Percentiles rank a stretch among this genome's conserved stretches.
Conservation (phyloP, 345 rosid species). For the Heritiera littoralis region DNA sequence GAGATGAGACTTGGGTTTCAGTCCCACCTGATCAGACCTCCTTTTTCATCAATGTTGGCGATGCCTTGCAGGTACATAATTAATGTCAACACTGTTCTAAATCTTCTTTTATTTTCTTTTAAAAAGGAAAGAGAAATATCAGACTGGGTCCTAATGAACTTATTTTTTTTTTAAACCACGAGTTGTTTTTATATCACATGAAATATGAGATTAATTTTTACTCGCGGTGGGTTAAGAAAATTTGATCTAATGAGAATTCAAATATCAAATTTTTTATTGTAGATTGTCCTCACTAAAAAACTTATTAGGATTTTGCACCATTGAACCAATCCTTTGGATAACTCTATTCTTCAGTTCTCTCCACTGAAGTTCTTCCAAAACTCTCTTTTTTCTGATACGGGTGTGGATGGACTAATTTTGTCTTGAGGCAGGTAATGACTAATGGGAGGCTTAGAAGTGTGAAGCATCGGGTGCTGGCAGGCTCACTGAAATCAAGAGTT, state of each 20-base stretch:
- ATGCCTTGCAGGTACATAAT: conserved; percentile 70
- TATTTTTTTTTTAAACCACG: too few species aligned
- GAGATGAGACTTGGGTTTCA: conserved; percentile 76
- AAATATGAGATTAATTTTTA: too few species aligned
- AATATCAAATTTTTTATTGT: too few species aligned
- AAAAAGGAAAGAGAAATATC: neutral
- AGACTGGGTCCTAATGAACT: neutral
- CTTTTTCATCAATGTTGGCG: conserved; percentile 92
- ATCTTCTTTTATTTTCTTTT: neutral
- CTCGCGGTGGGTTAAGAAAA: too few species aligned
- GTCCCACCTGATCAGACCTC: conserved; percentile 84
- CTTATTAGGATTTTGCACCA: too few species aligned
- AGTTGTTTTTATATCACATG: too few species aligned
- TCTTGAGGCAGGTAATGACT: conserved; percentile 69
- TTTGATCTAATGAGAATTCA: too few species aligned
- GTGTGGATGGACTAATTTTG: neutral
- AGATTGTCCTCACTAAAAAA: too few species aligned
- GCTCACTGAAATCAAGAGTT: conserved; percentile 55
- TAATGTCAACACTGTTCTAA: neutral
- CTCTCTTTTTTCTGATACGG: neutral
- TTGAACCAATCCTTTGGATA: too few species aligned
- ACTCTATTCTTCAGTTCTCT: neutral
- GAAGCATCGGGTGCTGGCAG: conserved; percentile 81
- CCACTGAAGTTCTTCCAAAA: neutral
- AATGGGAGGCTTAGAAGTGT: conserved; percentile 88